Base-by-base conservation (phyloP, 805 yeast species). In the Diddensiella santjacobensis region DNA sequence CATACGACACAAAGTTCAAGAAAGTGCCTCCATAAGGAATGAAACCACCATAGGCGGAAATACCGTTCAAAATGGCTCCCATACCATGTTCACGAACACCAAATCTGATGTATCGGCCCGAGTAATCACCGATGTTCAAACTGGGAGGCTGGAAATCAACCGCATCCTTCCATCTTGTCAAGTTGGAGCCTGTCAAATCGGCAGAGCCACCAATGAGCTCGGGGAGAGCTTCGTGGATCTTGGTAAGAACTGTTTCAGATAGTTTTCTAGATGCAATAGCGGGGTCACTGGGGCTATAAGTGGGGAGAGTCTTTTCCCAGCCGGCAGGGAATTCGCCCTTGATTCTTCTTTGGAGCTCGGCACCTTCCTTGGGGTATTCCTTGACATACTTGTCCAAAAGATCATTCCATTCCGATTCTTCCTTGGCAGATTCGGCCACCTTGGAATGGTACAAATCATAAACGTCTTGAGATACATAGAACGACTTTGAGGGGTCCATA, bases 51-150 rank as follows among this genome's bases (percentile, higher is more conserved):
- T 73, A 91, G 48, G 96, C 97, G 51, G 93, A 78, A 61, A 91
- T 85, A 84, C 99, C 99, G 74, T 93, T 91, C 81, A 90, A 79
- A 70, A 90, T 85, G 57, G 97, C 96, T 74, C 96, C 96, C 97
- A 91, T 89, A 71, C 87, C 97, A 73, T 93, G 98, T 78, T 91
- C 99, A 74, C 99, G 85, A 58, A 91, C 96, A 83, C 99, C 99
- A 70, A 84, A 91, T 75, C 97, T 84, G 71, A 91, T 77, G 77
- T 91, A 91, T 69, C 96, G 84, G 68, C 99, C 99, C 50, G 81
- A 56, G 77, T 84, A 90, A 65, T 81, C 81, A 71, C 98, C 98
- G 58, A 87, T 73, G 42, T 81, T 81, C 51, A 88, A 72, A 48
- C 80, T 64, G 48, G 88, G 87, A 48, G 93, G 87, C 79, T 93